Base-by-base conservation (phyloP, 2,329 filamentous ascomycete species). In the Lecanicillium sp. region DNA sequence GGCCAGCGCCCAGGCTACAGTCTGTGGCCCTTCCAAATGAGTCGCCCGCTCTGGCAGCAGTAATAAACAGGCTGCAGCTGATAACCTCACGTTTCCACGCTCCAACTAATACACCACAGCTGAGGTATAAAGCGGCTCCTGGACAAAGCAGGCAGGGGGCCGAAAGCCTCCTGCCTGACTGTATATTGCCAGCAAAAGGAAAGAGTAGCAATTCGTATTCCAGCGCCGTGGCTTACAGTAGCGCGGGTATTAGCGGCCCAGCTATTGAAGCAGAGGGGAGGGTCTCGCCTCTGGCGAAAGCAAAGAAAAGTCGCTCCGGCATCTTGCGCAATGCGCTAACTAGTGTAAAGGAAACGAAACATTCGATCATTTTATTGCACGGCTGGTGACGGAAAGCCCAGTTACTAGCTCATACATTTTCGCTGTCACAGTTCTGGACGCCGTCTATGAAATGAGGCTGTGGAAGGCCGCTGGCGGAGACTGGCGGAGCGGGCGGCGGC, bases 221-320 rank as follows among this genome's bases (percentile, higher is more conserved):
- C 9, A 26, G n/a, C 15, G 30, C 19, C 10, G 39, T 42, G 39
- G 39, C 39, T 42, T 42, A 42, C 41, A 36, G 41, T 44, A 44
- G 41, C 32, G 41, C 32, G 24, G 23, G 11, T 41, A 20, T 27
- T 29, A 41, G 10, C 15, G 38, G 23, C 24, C 20, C 32, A 36
- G 12, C 14, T 36, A 36, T 44, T 44, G 29, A 44, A 26, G 26
- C 21, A 29, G 30, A 26, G 17, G 19, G 15, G 15, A 19, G 29
- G 20, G 23, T 29, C 38, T 41, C 23, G 38, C 38, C 38, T 29
- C n/a, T 17, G 19, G 23, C 24, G 20, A 41, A 41, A 41, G 36
- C 36, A 24, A 26, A 24, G 36, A 23, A 8, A 8, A n/a, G n/a
- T n/a, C n/a, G n/a, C n/a, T n/a, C n/a, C n/a, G n/a, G n/a, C n/a